phyloP scores from a whole-genome alignment of 2,329 filamentous ascomycete genomes.

The Scedosporium dehoogii region DNA sequence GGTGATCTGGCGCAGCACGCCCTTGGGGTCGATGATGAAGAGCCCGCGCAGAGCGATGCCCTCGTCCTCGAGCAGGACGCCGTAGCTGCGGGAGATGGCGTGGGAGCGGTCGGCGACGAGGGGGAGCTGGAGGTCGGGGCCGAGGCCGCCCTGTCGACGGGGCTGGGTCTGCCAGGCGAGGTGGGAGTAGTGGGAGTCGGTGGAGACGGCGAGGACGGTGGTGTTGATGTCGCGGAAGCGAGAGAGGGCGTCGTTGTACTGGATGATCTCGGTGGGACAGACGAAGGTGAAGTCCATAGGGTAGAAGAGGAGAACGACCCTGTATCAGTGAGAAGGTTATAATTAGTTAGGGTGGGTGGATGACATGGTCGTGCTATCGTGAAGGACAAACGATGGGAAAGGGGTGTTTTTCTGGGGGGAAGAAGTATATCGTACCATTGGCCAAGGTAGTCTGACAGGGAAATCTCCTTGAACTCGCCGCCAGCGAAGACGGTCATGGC shows the following conservation, averaged over 20 bases:
- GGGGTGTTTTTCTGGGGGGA: not conserved
- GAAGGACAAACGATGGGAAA: not conserved
- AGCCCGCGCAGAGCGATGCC: slow-evolving; percentile 53
- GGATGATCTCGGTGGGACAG: slow-evolving; percentile 56
- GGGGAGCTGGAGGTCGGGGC: slow-evolving; percentile 48
- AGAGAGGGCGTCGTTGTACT: slow-evolving; percentile 51
- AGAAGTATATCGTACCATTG: slow-evolving; percentile 28
- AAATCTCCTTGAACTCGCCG: slow-evolving; percentile 36
- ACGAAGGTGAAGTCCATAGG: slow-evolving; percentile 61
- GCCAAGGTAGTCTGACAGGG: slow-evolving; percentile 32
- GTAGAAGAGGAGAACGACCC: slow-evolving; percentile 58
- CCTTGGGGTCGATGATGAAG: slow-evolving; percentile 58
- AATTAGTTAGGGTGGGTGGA: not conserved
- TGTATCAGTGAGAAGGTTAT: slow-evolving; percentile 10
- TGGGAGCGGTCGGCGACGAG: slow-evolving; percentile 53
- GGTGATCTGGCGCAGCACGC: slow-evolving; percentile 50
- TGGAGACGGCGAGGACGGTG: slow-evolving; percentile 49
- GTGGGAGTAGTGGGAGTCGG: slow-evolving; percentile 48
- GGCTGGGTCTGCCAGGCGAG: slow-evolving; percentile 49
- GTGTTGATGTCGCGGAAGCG: slow-evolving; percentile 51
- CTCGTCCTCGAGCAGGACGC: slow-evolving; percentile 53
- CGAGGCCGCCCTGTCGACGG: slow-evolving; percentile 52
- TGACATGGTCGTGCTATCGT: not conserved
- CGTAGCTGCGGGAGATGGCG: slow-evolving; percentile 50
- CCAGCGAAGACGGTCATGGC: slow-evolving; percentile 38